phyloP scores from a whole-genome alignment of 805 yeast species.

The Yamadazyma akitaensis region DNA sequence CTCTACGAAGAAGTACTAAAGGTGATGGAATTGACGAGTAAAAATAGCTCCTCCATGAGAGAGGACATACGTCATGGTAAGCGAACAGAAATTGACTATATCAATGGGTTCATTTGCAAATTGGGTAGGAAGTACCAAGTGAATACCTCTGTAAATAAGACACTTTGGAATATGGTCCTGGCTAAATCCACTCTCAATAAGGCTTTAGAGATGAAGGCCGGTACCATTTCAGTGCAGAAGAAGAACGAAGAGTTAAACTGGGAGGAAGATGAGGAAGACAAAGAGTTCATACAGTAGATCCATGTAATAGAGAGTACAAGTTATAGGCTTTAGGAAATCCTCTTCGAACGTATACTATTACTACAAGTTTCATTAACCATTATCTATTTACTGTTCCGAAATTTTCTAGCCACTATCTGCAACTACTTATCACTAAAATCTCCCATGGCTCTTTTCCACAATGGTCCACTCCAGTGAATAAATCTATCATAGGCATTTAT shows the following conservation, averaged over 20 bases:
- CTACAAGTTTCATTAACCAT: not conserved
- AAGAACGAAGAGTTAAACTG: not conserved
- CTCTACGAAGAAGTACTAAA: slow-evolving; percentile 30
- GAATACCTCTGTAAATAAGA: slow-evolving; percentile 46
- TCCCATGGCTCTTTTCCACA: slow-evolving; percentile 72
- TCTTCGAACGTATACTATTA: too few species aligned
- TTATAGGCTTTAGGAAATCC: too few species aligned
- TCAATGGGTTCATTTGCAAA: slow-evolving; percentile 73
- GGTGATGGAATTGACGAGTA: slow-evolving; percentile 38
- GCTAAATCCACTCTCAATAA: slow-evolving; percentile 29
- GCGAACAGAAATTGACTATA: slow-evolving; percentile 73
- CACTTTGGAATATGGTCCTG: slow-evolving; percentile 45
- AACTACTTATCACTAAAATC: slow-evolving; percentile 22
- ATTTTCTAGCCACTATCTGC: not conserved
- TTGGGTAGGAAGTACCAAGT: slow-evolving; percentile 48
- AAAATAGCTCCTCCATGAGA: slow-evolving; percentile 69
- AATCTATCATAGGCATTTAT: slow-evolving; percentile 66
- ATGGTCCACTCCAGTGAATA: slow-evolving; percentile 61
- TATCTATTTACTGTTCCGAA: not conserved
- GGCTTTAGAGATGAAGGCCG: not conserved
- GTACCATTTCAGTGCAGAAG: not conserved
- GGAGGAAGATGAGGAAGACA: not conserved
- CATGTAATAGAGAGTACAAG: too few species aligned
- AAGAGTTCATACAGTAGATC: not conserved
- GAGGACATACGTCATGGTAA: slow-evolving; percentile 56